phyloP scores from a whole-genome alignment of 495 filamentous ascomycete genomes.

The Penicillium psychrofluorescens region DNA sequence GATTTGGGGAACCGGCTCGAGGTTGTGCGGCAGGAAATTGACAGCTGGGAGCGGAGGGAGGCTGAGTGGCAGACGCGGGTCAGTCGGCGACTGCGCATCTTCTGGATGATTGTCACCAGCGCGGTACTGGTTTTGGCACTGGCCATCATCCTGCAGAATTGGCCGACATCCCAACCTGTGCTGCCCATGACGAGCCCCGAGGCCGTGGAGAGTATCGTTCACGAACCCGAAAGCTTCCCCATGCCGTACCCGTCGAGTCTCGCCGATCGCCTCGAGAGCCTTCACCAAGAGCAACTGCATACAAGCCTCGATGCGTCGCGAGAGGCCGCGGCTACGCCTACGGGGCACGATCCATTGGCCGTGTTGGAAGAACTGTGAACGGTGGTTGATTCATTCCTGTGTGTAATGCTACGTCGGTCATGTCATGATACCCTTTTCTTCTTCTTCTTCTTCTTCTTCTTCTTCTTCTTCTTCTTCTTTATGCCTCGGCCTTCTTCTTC shows the following conservation, averaged over 20 bases:
- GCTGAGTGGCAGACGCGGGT: slow-evolving; percentile 65
- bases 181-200: not conserved
- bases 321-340: slow-evolving; percentile 1
- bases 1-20: slow-evolving; percentile 61
- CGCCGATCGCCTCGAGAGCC: slow-evolving; percentile 13
- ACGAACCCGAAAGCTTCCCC: not conserved
- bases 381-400: not conserved
- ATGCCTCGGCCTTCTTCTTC: slow-evolving; percentile 45
- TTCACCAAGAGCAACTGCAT: slow-evolving; percentile 2
- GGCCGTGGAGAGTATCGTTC: too few relatives aligned
- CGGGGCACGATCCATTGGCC: slow-evolving; percentile 20
- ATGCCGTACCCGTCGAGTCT: slow-evolving; percentile 15
- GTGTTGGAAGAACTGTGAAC: slow-evolving; percentile 31
- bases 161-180: slow-evolving; percentile 6
- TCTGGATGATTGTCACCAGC: slow-evolving; percentile 48
- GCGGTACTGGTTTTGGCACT: slow-evolving; percentile 32
- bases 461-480: slow-evolving; percentile 61
- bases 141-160: slow-evolving; percentile 33
- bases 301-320: not conserved
- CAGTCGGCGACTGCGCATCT: slow-evolving; percentile 50
- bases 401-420: slow-evolving; percentile 11
- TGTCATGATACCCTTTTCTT: slow-evolving; percentile 24
- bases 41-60: slow-evolving; percentile 65
- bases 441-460: slow-evolving; percentile 61
- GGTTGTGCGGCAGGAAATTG: slow-evolving; percentile 54